phyloP scores from a whole-genome alignment of 495 filamentous ascomycete genomes.

The Aspergillus conjunctus region DNA sequence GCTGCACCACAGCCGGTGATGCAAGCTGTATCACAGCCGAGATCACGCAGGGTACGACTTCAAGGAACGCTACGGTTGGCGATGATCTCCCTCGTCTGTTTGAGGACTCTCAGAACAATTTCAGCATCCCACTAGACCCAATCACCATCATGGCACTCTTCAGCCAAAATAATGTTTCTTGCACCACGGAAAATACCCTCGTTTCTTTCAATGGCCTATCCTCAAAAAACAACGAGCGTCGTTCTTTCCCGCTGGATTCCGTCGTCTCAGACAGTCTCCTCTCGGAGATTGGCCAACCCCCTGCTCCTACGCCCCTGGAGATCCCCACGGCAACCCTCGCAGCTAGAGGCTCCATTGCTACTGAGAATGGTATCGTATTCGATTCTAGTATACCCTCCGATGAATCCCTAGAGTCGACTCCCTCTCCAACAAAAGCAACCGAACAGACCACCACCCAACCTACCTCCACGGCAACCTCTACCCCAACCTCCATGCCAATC shows the following conservation, averaged over 20 bases:
- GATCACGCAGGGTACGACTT: slow-evolving; percentile 50
- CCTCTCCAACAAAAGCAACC: slow-evolving; percentile 25
- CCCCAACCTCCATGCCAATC: slow-evolving; percentile 13
- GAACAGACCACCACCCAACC: slow-evolving; percentile 23
- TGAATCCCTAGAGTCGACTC: slow-evolving; percentile 18
- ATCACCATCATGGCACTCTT: slow-evolving; percentile 73
- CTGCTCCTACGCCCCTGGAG: slow-evolving; percentile 12
- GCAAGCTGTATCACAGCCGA: slow-evolving; percentile 72
- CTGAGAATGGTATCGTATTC: slow-evolving; percentile 49
- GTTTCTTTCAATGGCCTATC: slow-evolving; percentile 71
- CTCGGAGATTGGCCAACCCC: slow-evolving; percentile 7
- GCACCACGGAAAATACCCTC: slow-evolving; percentile 79
- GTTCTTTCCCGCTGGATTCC: slow-evolving; percentile 21
- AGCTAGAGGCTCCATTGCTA: slow-evolving; percentile 37
- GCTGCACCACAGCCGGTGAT: slow-evolving; percentile 63
- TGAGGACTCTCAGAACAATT: slow-evolving; percentile 62
- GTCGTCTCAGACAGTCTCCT: slow-evolving; percentile 14
- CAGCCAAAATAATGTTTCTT: slow-evolving; percentile 70
- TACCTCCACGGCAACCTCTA: slow-evolving; percentile 15
- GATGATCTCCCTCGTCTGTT: slow-evolving; percentile 74
- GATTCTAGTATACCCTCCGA: slow-evolving; percentile 28
- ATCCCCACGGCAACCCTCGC: slow-evolving; percentile 29
- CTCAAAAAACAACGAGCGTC: slow-evolving; percentile 31
- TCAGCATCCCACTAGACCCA: slow-evolving; percentile 70
- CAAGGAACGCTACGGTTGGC: slow-evolving; percentile 77